These are phyloP conservation scores for Pseudogymnoascus sp. DNA, from an alignment of 2,329 filamentous ascomycete genomes.

Conservation along the genomic window DNA sequence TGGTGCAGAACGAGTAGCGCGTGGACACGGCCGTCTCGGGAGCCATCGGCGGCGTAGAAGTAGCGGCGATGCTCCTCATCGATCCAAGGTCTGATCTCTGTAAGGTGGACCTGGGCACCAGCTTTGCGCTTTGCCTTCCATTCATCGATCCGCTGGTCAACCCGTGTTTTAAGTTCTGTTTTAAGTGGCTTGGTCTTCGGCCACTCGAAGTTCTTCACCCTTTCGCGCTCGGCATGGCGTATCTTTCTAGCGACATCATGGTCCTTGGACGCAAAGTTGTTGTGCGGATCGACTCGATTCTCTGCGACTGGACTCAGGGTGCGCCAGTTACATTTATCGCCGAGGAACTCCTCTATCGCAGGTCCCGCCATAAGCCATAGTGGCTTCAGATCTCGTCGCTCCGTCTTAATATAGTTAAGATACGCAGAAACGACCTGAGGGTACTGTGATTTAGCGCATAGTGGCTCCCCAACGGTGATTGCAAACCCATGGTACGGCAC, in stretches of 20 bases:
- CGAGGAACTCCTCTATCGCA: constrained; percentile 73
- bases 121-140: constrained; percentile 71
- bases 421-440: constrained; percentile 65
- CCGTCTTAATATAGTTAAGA: constrained; percentile 64
- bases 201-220: constrained; percentile 71
- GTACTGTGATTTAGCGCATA: constrained; percentile 75
- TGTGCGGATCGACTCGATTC: constrained; percentile 71
- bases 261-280: constrained; percentile 59
- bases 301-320: constrained; percentile 84
- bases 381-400: constrained; percentile 66
- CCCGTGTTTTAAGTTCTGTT: constrained; percentile 60
- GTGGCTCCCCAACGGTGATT: constrained; percentile 79
- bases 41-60: constrained; percentile 66
- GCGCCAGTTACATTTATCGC: constrained; percentile 75
- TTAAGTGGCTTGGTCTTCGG: constrained; percentile 56
- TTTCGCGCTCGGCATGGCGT: constrained; percentile 77
- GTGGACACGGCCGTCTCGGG: constrained; percentile 58
- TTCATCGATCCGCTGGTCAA: constrained; percentile 66
- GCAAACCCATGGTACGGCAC: constrained; percentile 69
- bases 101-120: constrained; percentile 81
- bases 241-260: constrained; percentile 76
- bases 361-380: constrained; percentile 73
- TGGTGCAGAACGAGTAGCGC: constrained; percentile 78
- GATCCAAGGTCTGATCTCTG: constrained; percentile 82
- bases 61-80: constrained; percentile 79